These are phyloP conservation scores for Lachnellula suecica DNA, from an alignment of 2,329 filamentous ascomycete genomes.

Conservation along the genomic window DNA sequence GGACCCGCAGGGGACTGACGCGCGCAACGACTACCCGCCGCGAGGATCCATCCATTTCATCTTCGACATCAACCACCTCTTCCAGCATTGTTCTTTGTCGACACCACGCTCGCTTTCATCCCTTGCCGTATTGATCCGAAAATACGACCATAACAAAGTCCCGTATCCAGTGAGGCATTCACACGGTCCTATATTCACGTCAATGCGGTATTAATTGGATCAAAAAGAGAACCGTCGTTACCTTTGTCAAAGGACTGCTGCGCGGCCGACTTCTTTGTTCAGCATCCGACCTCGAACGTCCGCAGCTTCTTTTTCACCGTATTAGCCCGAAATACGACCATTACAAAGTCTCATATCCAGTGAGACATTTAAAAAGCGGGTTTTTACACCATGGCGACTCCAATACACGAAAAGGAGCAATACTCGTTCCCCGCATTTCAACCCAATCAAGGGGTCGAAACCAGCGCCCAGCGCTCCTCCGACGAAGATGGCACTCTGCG, in stretches of 20 bases:
- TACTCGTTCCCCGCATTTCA: slow-evolving; percentile 32
- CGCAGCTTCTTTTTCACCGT: no score
- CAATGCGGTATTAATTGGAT: background rate
- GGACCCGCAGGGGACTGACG: no score
- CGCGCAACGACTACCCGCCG: no score
- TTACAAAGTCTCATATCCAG: no score
- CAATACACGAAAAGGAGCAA: slow-evolving; percentile 30
- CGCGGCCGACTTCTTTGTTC: slow-evolving; percentile 3
- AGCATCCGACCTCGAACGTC: no score
- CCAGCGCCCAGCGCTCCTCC: slow-evolving; percentile 25
- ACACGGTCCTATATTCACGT: no score
- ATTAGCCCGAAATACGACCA: no score
- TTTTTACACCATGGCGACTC: slow-evolving; percentile 28
- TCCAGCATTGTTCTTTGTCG: background rate
- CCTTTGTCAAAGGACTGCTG: slow-evolving; percentile 5
- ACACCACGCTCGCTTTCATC: slow-evolving; percentile 12
- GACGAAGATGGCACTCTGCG: slow-evolving; percentile 33
- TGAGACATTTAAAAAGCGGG: no score
- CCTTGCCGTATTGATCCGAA: no score
- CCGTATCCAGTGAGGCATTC: no score
- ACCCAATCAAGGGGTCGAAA: slow-evolving; percentile 11
- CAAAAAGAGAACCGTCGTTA: background rate
- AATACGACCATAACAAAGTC: no score
- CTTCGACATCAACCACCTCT: background rate
- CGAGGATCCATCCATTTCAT: no score